Percentiles rank a stretch among this genome's conserved stretches.
Evolutionary conservation across 306 rosid genomes (phyloP).

Genomic region (Vicia faba): DNA sequence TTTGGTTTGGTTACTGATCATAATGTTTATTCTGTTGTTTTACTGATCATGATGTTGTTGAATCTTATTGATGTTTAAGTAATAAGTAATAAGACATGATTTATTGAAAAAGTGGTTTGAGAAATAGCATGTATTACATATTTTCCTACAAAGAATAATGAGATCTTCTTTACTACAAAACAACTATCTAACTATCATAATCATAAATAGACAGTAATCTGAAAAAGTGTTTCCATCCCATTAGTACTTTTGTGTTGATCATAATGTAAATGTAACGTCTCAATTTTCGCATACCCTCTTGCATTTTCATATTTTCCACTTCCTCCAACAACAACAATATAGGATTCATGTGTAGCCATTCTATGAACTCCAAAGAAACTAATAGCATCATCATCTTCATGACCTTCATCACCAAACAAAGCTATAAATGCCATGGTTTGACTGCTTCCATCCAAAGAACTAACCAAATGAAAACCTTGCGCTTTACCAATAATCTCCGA

Average conservation of each 20-base stretch:
- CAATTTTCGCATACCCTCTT: slow-evolving; percentile 47
- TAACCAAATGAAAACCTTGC: slow-evolving; percentile 50
- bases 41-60: too few relatives aligned
- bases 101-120: too few relatives aligned
- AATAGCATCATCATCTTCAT: slow-evolving; percentile 37
- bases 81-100: too few relatives aligned
- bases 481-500: too few relatives aligned
- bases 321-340: slow-evolving; percentile 49
- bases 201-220: slow-evolving; percentile 37
- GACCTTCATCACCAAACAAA: slow-evolving; percentile 27
- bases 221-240: slow-evolving; percentile 41
- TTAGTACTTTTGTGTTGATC: slow-evolving; percentile 2
- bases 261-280: slow-evolving; percentile 20
- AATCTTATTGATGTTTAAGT: too few relatives aligned
- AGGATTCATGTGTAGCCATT: slow-evolving; percentile 35
- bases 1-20: too few relatives aligned
- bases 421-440: slow-evolving; percentile 46
- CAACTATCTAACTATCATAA: slow-evolving; percentile 18
- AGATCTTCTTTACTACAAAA: background rate
- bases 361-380: slow-evolving; percentile 49
- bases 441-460: slow-evolving; percentile 53
- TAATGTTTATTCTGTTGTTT: too few relatives aligned
- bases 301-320: slow-evolving; percentile 43
- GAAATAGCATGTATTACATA: background rate
- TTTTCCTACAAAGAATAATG: background rate